Base-by-base conservation (phyloP, 805 yeast genomes). In the Suhomyces faveliae region DNA sequence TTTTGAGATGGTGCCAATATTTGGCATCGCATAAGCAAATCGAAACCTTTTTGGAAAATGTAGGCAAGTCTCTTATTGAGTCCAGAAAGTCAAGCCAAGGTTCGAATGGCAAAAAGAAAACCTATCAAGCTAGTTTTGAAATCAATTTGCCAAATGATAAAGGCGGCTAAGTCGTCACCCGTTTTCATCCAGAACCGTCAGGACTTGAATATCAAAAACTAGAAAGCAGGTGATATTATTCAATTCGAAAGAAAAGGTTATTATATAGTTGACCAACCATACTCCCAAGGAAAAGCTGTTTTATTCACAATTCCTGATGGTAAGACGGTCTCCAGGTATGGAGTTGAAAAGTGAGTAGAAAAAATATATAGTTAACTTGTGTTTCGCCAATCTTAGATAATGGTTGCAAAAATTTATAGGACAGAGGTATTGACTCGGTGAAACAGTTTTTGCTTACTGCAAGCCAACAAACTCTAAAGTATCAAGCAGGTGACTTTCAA, bases 151-250 rank as follows among this genome's bases (percentile, higher is more conserved):
- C 86, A 50, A 95, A 83, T 66, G 99, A 99, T 50, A 83, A 80
- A 62, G 83, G 86, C 48, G 99, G 99, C 55, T 76, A 91, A 70
- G 99, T 94, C 49, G 98, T 94, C 45, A 94, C 99, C 46, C 87
- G 99, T 75, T 94, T 94, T 83, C 99, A 96, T 45, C 99, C 99
- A 56, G 99, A 94, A 76, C 99, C 99, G 52, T 88, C 96, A 73
- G 99, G 99, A 74, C 49, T 47, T 57, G 47, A 62, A 62, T 46
- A 56, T 61, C 22, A 51, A 45, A 45, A 35, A 43, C 15, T 58
- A 59, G 62, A 59, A 61, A 57, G 52, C 46, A 33, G 65, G 63
- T 13, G 64, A 59, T 29, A 46, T 60, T 35, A 57, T 62, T 43
- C 66, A 62, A 45, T 60, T 62, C 19, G 66, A 62, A 45, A 59